A percentile compares a stretch with the other conserved stretches of the same genome.
These are phyloP conservation scores for Pseudozyma thailandica DNA, from an alignment of 1,284 basidiomycete species.

Conservation along the genomic window DNA sequence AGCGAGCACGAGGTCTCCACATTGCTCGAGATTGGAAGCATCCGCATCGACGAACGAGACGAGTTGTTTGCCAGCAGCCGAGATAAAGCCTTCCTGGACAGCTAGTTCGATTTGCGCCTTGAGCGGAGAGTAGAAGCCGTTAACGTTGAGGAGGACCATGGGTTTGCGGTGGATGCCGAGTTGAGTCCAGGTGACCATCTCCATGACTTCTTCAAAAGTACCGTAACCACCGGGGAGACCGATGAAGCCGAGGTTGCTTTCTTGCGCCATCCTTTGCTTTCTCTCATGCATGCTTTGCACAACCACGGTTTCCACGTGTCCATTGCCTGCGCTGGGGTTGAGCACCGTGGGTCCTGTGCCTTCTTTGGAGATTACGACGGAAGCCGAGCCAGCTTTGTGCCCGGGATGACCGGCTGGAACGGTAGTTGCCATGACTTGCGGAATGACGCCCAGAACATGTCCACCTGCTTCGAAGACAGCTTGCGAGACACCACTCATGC, in stretches of 20 bases:
- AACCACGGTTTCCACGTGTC: slow-evolving; percentile 47
- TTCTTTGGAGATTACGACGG: slow-evolving; percentile 45
- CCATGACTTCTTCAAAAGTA: slow-evolving; percentile 89
- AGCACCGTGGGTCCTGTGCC: slow-evolving; percentile 63
- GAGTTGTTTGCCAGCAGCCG: slow-evolving; percentile 38
- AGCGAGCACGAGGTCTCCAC: slow-evolving; percentile 58
- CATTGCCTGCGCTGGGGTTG: slow-evolving; percentile 22
- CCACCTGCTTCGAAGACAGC: slow-evolving; percentile 78
- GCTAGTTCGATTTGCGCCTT: slow-evolving; percentile 77
- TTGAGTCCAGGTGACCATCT: slow-evolving; percentile 91
- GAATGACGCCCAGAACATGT: slow-evolving; percentile 82
- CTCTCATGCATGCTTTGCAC: slow-evolving; percentile 91
- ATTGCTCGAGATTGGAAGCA: slow-evolving; percentile 76
- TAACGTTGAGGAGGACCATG: slow-evolving; percentile 83
- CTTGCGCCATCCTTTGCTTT: slow-evolving; percentile 85
- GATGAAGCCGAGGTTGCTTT: slow-evolving; percentile 79
- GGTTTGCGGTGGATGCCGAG: slow-evolving; percentile 88
- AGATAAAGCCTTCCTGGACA: slow-evolving; percentile 77
- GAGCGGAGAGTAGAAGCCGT: slow-evolving; percentile 82
- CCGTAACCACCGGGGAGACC: slow-evolving; percentile 90
- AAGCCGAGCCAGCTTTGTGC: slow-evolving; percentile 16
- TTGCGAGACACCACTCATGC: slow-evolving; percentile 86
- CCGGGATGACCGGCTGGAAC: slow-evolving; percentile 51
- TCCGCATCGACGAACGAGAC: slow-evolving; percentile 72
- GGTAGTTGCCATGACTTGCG: slow-evolving; percentile 75